Conservation (phyloP, 2,329 filamentous ascomycete genomes). For the Tolypocladium album region DNA sequence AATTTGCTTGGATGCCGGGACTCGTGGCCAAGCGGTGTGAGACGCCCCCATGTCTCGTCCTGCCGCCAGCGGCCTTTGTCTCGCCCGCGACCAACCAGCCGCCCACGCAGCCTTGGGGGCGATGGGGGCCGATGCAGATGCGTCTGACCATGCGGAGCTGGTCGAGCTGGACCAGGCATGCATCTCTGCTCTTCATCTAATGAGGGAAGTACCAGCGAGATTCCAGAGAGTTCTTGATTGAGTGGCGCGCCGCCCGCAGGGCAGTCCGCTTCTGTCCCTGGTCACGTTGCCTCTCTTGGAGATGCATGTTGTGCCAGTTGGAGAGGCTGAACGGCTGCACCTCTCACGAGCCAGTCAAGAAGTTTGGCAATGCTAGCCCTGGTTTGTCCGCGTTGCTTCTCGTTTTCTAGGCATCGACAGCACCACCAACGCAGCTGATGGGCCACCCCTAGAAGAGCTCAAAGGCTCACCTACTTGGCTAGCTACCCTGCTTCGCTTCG, state of each 20-base stretch:
- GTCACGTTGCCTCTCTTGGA: slow-evolving; percentile 4
- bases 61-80: not conserved
- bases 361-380: not conserved
- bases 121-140: not conserved
- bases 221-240: not conserved
- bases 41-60: not conserved
- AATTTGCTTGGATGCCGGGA: not conserved
- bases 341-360: not conserved
- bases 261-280: not conserved
- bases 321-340: not conserved
- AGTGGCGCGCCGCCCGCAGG: slow-evolving; percentile 2
- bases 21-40: not conserved
- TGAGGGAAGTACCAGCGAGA: not conserved
- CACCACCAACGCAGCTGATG: not conserved
- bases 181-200: not conserved
- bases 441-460: not conserved
- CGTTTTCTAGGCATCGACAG: not conserved
- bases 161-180: not conserved
- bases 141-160: not conserved
- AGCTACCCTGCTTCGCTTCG: not conserved
- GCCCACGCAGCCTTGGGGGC: not conserved
- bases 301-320: too few species aligned
- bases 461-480: not conserved
- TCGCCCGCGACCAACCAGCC: not conserved
- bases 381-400: not conserved